These are phyloP conservation scores for Pichia sp. DNA, from an alignment of 1,139 yeast species.

Conservation along the genomic window DNA sequence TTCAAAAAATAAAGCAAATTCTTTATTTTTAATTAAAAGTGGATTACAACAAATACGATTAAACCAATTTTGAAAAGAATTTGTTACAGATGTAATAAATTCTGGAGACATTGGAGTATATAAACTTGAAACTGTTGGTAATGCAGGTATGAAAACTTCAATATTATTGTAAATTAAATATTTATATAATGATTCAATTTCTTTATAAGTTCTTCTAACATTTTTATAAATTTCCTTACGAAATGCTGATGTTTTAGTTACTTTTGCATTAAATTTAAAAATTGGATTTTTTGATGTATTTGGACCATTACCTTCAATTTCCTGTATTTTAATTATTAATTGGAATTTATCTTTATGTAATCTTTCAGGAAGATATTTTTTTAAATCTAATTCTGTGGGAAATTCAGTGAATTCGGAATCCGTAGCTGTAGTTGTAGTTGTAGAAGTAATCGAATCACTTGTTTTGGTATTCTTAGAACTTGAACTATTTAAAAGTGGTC, in stretches of 20 bases:
- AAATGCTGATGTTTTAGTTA: slow-evolving; percentile 54
- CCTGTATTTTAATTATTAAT: slow-evolving; percentile 37
- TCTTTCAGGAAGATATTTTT: slow-evolving; percentile 47
- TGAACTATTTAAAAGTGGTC: neutral
- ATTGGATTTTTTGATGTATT: slow-evolving; percentile 39
- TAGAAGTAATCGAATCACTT: neutral
- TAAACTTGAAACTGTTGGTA: slow-evolving; percentile 69
- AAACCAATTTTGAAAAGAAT: slow-evolving; percentile 80
- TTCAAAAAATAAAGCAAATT: slow-evolving; percentile 79
- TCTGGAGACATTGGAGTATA: slow-evolving; percentile 83
- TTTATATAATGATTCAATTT: slow-evolving; percentile 67
- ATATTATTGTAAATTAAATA: slow-evolving; percentile 75
- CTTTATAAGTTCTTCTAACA: slow-evolving; percentile 74
- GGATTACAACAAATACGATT: slow-evolving; percentile 70
- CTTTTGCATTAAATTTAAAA: slow-evolving; percentile 40
- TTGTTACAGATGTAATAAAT: slow-evolving; percentile 53
- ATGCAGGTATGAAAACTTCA: slow-evolving; percentile 88
- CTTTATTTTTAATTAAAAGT: slow-evolving; percentile 77
- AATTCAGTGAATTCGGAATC: slow-evolving; percentile 21
- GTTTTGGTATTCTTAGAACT: neutral
- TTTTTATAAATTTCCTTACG: slow-evolving; percentile 67
- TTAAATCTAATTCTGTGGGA: slow-evolving; percentile 37
- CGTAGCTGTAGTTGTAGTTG: slow-evolving; percentile 11
- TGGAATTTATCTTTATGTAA: slow-evolving; percentile 28
- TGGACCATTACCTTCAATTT: slow-evolving; percentile 42